A percentile compares a stretch with the other conserved stretches of the same genome.
Evolutionary conservation across 2,329 filamentous ascomycete genomes (phyloP).

Genomic region (Colletotrichum simmondsii): DNA sequence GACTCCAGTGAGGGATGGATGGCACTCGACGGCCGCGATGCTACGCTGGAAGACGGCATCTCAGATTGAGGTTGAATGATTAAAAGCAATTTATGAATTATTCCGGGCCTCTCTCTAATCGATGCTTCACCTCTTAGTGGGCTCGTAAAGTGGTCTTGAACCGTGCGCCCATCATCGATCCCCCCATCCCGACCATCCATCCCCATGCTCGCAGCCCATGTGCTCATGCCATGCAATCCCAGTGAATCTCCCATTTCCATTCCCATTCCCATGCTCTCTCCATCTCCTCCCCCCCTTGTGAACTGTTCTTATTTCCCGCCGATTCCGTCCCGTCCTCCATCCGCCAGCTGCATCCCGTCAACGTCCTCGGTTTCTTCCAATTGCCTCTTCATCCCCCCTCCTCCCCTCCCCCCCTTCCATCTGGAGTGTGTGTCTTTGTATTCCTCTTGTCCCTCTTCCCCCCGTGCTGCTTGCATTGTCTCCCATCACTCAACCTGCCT

Average conservation of each 20-base stretch:
- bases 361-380: conserved; percentile 6
- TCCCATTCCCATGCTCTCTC: conserved; percentile 8
- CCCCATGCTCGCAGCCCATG: not conserved
- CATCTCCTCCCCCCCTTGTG: not conserved
- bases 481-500: not conserved
- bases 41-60: not conserved
- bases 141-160: conserved; percentile 14
- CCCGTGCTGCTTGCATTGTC: not conserved
- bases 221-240: not conserved
- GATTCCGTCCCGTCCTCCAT: conserved; percentile 23
- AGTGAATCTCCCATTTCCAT: not conserved
- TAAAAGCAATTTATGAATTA: not conserved
- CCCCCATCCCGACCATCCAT: too few relatives aligned
- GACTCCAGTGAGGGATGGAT: not conserved
- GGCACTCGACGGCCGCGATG: not conserved
- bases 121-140: not conserved
- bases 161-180: conserved; percentile 10
- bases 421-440: conserved; percentile 1
- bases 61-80: not conserved
- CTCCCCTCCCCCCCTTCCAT: conserved; percentile 17
- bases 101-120: not conserved
- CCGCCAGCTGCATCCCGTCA: not conserved
- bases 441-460: conserved; percentile 1
- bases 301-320: conserved; percentile 7
- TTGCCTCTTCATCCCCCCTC: conserved; percentile 11